Conservation (phyloP, 2,329 filamentous ascomycete species). For the Alternaria brassicicola region DNA sequence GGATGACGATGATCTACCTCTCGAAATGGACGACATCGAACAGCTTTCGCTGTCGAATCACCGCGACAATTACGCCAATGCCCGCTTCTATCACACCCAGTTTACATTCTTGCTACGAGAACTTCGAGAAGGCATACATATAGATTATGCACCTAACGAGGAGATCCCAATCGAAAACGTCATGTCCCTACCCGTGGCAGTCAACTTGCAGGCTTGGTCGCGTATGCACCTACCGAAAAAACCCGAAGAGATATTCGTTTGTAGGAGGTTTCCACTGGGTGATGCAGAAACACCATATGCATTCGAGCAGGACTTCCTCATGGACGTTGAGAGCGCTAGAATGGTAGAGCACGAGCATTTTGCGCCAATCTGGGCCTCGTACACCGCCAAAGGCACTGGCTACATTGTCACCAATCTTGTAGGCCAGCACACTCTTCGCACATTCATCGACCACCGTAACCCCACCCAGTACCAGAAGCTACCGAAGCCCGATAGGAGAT, state of each 20-base stretch:
- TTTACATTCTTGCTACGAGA: conserved; percentile 72
- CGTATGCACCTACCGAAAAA: conserved; percentile 69
- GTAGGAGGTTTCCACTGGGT: conserved; percentile 63
- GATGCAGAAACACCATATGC: conserved; percentile 36
- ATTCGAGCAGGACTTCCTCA: conserved; percentile 60
- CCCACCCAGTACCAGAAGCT: conserved; percentile 68
- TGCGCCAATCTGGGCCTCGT: conserved; percentile 73
- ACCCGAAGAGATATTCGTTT: conserved; percentile 63
- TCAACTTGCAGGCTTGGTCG: conserved; percentile 57
- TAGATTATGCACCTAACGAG: conserved; percentile 70
- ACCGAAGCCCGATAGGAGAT: conserved; percentile 64
- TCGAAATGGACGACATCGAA: conserved; percentile 69
- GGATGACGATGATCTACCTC: conserved; percentile 76
- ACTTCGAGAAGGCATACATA: conserved; percentile 65
- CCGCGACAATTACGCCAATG: conserved; percentile 68
- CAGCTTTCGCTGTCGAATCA: conserved; percentile 65
- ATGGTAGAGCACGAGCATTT: conserved; percentile 70
- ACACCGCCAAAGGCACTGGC: conserved; percentile 66
- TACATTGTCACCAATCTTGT: conserved; percentile 72
- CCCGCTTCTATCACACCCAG: conserved; percentile 72
- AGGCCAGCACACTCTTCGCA: conserved; percentile 69
- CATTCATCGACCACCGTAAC: conserved; percentile 67
- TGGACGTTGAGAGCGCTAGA: conserved; percentile 65
- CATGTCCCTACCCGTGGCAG: conserved; percentile 62
- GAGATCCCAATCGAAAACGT: conserved; percentile 71